These are phyloP conservation scores for Cavenderia fasciculata DNA, from an alignment of 78 protist species.

Conservation along the genomic window DNA sequence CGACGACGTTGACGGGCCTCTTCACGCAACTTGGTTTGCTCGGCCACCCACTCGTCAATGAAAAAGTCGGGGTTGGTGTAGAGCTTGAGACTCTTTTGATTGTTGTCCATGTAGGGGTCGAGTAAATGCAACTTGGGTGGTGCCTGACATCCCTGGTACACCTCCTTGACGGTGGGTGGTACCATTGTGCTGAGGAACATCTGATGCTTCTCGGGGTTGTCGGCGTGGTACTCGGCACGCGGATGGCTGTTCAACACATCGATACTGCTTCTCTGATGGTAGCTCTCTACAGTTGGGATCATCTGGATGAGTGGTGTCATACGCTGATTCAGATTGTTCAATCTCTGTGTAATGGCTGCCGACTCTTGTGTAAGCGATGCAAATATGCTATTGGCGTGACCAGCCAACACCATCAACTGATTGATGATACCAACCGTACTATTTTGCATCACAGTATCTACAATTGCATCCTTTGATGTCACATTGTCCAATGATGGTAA, in stretches of 20 bases:
- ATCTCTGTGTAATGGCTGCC: not conserved
- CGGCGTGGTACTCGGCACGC: slow-evolving; percentile 49
- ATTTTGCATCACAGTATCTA: slow-evolving; percentile 20
- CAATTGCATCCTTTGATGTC: slow-evolving; percentile 17
- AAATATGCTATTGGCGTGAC: slow-evolving; percentile 44
- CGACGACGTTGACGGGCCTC: slow-evolving; percentile 43
- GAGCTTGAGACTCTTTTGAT: slow-evolving; percentile 22
- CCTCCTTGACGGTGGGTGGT: slow-evolving; percentile 6
- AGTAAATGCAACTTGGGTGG: slow-evolving; percentile 42
- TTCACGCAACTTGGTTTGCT: slow-evolving; percentile 14
- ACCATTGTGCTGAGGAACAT: not conserved
- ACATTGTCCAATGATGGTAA: slow-evolving; percentile 1
- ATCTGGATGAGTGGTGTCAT: slow-evolving; percentile 20
- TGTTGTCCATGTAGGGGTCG: slow-evolving; percentile 68
- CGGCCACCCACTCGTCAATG: slow-evolving; percentile 75
- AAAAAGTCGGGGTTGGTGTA: slow-evolving; percentile 77
- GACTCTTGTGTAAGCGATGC: slow-evolving; percentile 33
- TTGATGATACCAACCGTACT: slow-evolving; percentile 45
- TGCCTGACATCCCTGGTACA: slow-evolving; percentile 38
- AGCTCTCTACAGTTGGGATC: slow-evolving; percentile 6
- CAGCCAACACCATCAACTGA: slow-evolving; percentile 30
- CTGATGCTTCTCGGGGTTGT: slow-evolving; percentile 35
- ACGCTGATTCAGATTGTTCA: slow-evolving; percentile 15
- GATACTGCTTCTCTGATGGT: slow-evolving; percentile 9
- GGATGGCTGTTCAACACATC: slow-evolving; percentile 39